phyloP scores from a whole-genome alignment of 345 rosid species.

The Populus nigra region DNA sequence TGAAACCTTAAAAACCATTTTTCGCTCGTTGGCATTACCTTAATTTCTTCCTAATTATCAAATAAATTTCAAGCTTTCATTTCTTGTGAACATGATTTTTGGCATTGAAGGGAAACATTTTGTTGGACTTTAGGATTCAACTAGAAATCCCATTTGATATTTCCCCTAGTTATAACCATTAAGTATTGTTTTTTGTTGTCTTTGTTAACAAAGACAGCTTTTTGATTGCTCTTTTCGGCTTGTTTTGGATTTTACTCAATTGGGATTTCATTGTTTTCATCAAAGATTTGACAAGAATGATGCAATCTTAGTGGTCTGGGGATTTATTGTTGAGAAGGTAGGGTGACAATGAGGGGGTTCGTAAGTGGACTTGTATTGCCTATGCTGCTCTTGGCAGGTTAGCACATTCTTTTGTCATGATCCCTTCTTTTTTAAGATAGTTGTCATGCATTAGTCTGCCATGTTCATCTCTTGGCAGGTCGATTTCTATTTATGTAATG shows the following conservation, averaged over 20 bases:
- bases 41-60: too few relatives aligned
- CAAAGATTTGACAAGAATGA: background rate
- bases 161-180: background rate
- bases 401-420: background rate
- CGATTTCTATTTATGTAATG: too few relatives aligned
- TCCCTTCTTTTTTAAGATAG: background rate
- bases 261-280: conserved; percentile 4
- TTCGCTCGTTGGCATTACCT: background rate
- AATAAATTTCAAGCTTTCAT: too few relatives aligned
- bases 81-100: background rate
- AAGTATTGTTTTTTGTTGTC: background rate
- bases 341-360: conserved; percentile 36
- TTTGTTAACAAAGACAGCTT: background rate
- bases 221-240: background rate
- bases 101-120: background rate
- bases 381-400: conserved; percentile 49
- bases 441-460: too few relatives aligned
- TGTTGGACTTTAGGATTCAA: background rate
- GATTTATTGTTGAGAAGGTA: background rate
- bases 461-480: too few relatives aligned
- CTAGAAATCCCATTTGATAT: background rate
- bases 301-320: background rate
- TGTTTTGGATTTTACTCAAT: background rate
- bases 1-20: background rate
- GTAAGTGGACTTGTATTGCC: conserved; percentile 48